phyloP scores from a whole-genome alignment of 805 yeast genomes.

The Candida michaelii region DNA sequence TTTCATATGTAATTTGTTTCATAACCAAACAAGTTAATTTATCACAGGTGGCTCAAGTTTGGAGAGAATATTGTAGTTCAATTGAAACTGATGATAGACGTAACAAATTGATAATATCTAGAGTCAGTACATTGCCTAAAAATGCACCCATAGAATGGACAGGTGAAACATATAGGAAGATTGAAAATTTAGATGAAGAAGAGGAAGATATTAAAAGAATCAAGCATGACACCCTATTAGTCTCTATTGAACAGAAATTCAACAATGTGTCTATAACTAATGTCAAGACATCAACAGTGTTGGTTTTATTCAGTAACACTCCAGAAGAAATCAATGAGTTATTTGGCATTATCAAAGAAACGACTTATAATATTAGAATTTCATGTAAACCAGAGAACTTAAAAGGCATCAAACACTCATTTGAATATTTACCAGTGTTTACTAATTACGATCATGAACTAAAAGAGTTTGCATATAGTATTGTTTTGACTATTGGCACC shows the following conservation, averaged over 20 bases:
- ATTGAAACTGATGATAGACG: slow-evolving; percentile 18
- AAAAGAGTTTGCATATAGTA: slow-evolving; percentile 14
- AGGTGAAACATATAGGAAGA: slow-evolving; percentile 49
- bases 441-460: slow-evolving; percentile 14
- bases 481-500: slow-evolving; percentile 19
- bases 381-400: slow-evolving; percentile 8
- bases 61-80: slow-evolving; percentile 42
- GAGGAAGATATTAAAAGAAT: slow-evolving; percentile 18
- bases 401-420: background rate
- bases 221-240: background rate
- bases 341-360: slow-evolving; percentile 4
- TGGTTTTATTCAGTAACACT: slow-evolving; percentile 17
- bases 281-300: background rate
- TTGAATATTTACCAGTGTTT: slow-evolving; percentile 20
- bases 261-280: background rate
- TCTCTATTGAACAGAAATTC: slow-evolving; percentile 1
- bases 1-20: slow-evolving; percentile 56
- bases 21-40: slow-evolving; percentile 38
- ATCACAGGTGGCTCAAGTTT: slow-evolving; percentile 33
- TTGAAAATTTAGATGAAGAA: slow-evolving; percentile 44
- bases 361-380: slow-evolving; percentile 3
- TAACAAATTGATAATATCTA: slow-evolving; percentile 47
- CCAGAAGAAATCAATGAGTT: slow-evolving; percentile 11
- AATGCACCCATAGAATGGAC: slow-evolving; percentile 74
- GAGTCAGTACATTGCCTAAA: slow-evolving; percentile 60